phyloP scores from a whole-genome alignment of 2,329 filamentous ascomycete species.

The Penicillium sp. region DNA sequence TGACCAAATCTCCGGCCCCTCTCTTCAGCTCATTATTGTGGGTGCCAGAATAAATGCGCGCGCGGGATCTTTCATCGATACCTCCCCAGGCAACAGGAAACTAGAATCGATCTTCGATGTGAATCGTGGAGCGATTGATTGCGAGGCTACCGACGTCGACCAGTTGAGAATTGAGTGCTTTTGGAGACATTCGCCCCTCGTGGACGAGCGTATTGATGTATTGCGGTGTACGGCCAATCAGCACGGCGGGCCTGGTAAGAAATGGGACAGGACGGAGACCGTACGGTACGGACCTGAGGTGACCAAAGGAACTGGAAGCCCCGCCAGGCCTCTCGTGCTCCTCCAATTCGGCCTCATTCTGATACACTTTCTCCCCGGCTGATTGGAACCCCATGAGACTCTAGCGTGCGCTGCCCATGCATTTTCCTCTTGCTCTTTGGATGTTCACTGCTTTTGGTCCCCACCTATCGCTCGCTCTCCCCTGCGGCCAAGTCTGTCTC shows the following conservation, averaged over 20 bases:
- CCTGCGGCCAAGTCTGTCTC: conserved; percentile 16
- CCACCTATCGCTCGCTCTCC: conserved; percentile 18
- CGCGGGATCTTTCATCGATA: neutral
- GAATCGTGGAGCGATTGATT: conserved; percentile 3
- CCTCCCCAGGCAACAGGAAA: neutral
- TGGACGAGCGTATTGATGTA: neutral
- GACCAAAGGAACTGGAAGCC: neutral
- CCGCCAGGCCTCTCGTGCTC: conserved; percentile 1
- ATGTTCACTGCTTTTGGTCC: conserved; percentile 8
- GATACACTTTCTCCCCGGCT: conserved; percentile 14
- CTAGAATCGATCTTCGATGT: conserved; percentile 5
- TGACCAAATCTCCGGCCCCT: conserved; percentile 3
- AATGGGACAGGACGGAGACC: conserved; percentile 1
- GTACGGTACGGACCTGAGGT: conserved; percentile 1
- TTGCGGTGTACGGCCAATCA: conserved; percentile 1
- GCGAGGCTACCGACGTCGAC: conserved; percentile 1
- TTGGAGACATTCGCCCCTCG: neutral
- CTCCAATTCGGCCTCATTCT: conserved; percentile 9
- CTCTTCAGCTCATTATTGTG: neutral
- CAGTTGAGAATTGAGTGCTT: neutral
- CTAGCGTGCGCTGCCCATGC: conserved; percentile 7
- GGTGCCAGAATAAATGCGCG: neutral
- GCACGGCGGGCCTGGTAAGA: neutral
- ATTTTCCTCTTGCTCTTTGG: conserved; percentile 16
- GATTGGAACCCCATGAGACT: conserved; percentile 22